Evolutionary conservation across 805 yeast species (phyloP), one percentile per base, ranked within the genome.

Genomic region (Yarrowia sp.): DNA sequence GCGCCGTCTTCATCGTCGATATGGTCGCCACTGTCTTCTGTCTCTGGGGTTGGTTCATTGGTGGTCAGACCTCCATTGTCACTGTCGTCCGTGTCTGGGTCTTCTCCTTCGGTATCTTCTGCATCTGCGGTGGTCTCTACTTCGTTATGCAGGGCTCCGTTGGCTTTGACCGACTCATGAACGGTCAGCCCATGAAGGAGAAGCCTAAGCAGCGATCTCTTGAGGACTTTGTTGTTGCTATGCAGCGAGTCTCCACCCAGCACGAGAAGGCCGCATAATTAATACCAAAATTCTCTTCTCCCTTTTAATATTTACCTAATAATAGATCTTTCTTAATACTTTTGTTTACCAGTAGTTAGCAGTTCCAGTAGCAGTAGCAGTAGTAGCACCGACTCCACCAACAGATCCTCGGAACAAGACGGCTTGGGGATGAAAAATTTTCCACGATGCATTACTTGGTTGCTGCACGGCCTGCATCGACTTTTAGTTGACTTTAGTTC

Each of bases 1-100:
- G 96, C 81, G 97, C 97, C 72, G 97, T 90, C 71, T 82, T 89
- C 75, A 78, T 79, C 74, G 97, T 90, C 75, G 97, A 90, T 79
- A 78, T 90, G 81, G 79, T 91, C 72, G 96, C 97, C 69, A 91
- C 97, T 66, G 82, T 88, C 84, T 91, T 90, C 86, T 80, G 90
- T 72, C 78, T 90, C 74, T 91, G 90, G 85, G 97, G 97, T 72
- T 91, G 96, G 97, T 90, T 96, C 93, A 87, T 96, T 69, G 96
- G 89, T 79, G 91, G 91, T 86, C 90, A 94, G 91, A 91, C 93
- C 76, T 96, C 93, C 80, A 87, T 91, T 70, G 97, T 91, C 70
- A 86, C 97, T 63, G 96, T 91, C 75, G 92, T 87, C 76, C 87
- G 97, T 83, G 84, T 88, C 78, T 91, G 94, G 94, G 79, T 91